Base-by-base conservation (phyloP, 192 early-diverging fungal species). In the Backusella morwellensis region DNA sequence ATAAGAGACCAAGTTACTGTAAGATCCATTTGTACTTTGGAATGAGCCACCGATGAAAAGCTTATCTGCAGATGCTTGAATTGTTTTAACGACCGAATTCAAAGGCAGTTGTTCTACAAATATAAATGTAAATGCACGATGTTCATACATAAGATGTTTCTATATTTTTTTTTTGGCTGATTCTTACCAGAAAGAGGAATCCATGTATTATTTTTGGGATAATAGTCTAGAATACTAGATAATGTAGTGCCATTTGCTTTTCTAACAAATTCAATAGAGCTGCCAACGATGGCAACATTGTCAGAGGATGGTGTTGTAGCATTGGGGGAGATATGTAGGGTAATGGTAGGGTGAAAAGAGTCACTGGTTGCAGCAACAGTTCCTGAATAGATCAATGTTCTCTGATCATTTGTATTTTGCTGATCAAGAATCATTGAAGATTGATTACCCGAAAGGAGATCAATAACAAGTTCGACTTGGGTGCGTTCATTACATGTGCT, bases 41-140 rank as follows among this genome's bases (percentile, higher is more conserved):
- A 94, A 94, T 8, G 79, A 78, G 6, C 93, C 93, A 15, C 89
- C 91, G 26, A 94, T 85, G 56, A 35, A 82, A 26, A 42, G 75
- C 44, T 76, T 42, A 1, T 83, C 79, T 52, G 71, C 63, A 11
- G 83, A 81, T 0, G 86, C 35, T 1, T 83, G 77, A 0, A 88
- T 79, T 6, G 86, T 59, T 66, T 85, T 80, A 1, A 94, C 89
- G 23, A 84, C 77, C 40, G 90, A 82, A 32, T 80, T 80, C 7
- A 77, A 23, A 17, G 90, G 83, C 17, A 94, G 80, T 50, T 86
- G 80, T 6, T 77, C 76, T 38, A 66, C 26, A 66, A 32, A 66
- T 66, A 66, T 40, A 40, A 12, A 74, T 44, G 42, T 50, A n/a
- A 50, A 50, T 50, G 47, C 47, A 50, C n/a, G 47, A 6, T 50